Percentiles rank a stretch among this genome's conserved stretches.
These are phyloP conservation scores for Lentinula sp. DNA, from an alignment of 768 basidiomycete genomes.

Conservation along the genomic window DNA sequence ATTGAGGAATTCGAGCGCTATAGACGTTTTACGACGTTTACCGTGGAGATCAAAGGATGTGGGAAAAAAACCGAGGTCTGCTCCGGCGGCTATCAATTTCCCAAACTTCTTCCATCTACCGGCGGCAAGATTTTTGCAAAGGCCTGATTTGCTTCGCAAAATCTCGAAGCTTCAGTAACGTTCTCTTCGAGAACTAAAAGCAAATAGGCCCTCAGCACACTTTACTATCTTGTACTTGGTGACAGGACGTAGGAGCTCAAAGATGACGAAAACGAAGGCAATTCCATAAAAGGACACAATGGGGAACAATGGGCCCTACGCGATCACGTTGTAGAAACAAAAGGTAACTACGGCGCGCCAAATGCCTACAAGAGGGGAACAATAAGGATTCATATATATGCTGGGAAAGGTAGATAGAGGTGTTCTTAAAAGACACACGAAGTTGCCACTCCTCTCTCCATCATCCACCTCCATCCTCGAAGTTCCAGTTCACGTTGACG, in stretches of 20 bases:
- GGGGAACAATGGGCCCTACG: not conserved
- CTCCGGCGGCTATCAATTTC: not conserved
- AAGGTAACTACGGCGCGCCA: not conserved
- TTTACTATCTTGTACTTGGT: no score
- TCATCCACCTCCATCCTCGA: not conserved
- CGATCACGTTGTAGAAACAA: conserved; percentile 1
- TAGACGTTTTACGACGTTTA: not conserved
- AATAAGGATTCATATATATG: not conserved
- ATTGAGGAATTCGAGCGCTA: not conserved
- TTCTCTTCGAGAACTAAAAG: no score
- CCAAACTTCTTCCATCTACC: not conserved
- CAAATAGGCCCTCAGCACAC: no score
- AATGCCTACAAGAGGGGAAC: not conserved
- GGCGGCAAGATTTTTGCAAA: not conserved
- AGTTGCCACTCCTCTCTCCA: not conserved
- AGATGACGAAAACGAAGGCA: no score
- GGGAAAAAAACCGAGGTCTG: not conserved
- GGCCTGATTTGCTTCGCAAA: not conserved
- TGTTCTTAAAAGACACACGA: not conserved
- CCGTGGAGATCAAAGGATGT: not conserved
- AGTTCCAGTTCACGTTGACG: not conserved
- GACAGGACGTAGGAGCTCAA: no score
- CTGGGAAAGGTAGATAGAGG: not conserved
- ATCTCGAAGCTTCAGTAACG: not conserved
- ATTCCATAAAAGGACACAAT: not conserved